A percentile compares a stretch with the other conserved stretches of the same genome.
These are phyloP conservation scores for Talaromyces atroroseus DNA, from an alignment of 2,329 filamentous ascomycete species.

Conservation along the genomic window DNA sequence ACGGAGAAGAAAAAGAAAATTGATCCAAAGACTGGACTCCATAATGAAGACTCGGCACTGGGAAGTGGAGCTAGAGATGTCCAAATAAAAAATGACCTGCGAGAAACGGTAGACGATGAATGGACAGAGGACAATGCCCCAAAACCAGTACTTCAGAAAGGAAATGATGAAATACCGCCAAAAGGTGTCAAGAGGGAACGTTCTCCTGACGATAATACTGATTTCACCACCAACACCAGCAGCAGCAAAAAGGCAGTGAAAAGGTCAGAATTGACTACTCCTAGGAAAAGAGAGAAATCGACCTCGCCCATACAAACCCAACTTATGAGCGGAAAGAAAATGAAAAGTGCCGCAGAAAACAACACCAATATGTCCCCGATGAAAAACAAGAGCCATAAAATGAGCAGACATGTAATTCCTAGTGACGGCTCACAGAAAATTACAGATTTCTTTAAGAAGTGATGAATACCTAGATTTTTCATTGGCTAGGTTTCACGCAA, in stretches of 20 bases:
- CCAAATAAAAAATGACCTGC: conserved; percentile 19
- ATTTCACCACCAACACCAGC: conserved; percentile 16
- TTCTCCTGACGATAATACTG: conserved; percentile 23
- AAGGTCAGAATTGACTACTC: conserved; percentile 23
- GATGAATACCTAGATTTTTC: conserved; percentile 1
- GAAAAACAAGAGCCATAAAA: background rate
- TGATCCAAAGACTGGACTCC: conserved; percentile 11
- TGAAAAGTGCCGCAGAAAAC: conserved; percentile 54
- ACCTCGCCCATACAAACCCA: conserved; percentile 19
- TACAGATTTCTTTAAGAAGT: conserved; percentile 46
- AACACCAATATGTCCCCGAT: conserved; percentile 29
- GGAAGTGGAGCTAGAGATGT: background rate
- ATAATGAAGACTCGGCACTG: conserved; percentile 2
- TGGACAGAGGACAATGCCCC: conserved; percentile 50
- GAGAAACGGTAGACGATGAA: conserved; percentile 41
- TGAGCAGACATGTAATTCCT: conserved; percentile 30
- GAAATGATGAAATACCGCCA: conserved; percentile 20
- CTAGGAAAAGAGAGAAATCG: conserved; percentile 23
- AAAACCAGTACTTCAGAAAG: conserved; percentile 33
- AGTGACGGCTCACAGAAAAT: conserved; percentile 49
- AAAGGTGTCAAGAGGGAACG: conserved; percentile 46
- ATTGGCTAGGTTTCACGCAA: background rate
- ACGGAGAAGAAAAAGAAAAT: conserved; percentile 29
- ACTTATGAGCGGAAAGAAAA: conserved; percentile 45
- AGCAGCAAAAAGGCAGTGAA: conserved; percentile 24